phyloP scores from a whole-genome alignment of 805 yeast species.

The Saccharomycopsis sp. region DNA sequence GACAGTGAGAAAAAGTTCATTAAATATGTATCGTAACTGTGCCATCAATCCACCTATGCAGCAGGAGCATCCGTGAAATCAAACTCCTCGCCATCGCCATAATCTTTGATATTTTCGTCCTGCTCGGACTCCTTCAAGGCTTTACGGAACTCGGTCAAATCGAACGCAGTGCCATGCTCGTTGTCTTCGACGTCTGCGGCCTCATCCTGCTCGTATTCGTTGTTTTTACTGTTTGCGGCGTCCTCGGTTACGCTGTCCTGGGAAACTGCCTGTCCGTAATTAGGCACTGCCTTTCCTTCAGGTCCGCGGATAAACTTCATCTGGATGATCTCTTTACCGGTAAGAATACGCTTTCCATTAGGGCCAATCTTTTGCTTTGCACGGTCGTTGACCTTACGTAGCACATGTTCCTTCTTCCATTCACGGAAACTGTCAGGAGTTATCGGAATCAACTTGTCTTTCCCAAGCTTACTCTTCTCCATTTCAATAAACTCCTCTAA shows the following conservation, averaged over 20 bases:
- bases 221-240: constrained; percentile 37
- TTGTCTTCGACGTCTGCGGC: constrained; percentile 34
- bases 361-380: constrained; percentile 30
- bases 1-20: neutral
- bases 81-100: constrained; percentile 58
- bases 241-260: constrained; percentile 42
- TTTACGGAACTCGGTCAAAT: constrained; percentile 36
- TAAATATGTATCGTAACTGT: neutral
- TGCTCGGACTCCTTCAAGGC: constrained; percentile 32
- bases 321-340: constrained; percentile 66
- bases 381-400: constrained; percentile 43
- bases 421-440: constrained; percentile 69
- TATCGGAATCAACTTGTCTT: constrained; percentile 71
- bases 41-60: neutral
- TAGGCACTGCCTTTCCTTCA: neutral
- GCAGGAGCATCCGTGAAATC: neutral
- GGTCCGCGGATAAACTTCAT: constrained; percentile 38
- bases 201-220: neutral
- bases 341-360: constrained; percentile 42
- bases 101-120: constrained; percentile 50
- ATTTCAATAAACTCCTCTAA: constrained; percentile 93
- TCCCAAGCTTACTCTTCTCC: constrained; percentile 80
- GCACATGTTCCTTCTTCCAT: constrained; percentile 74
- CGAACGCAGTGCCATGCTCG: constrained; percentile 29
- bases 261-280: constrained; percentile 41